Base-by-base conservation (phyloP, 352 stramenopile genomes). In the Globisporangium perplexum region DNA sequence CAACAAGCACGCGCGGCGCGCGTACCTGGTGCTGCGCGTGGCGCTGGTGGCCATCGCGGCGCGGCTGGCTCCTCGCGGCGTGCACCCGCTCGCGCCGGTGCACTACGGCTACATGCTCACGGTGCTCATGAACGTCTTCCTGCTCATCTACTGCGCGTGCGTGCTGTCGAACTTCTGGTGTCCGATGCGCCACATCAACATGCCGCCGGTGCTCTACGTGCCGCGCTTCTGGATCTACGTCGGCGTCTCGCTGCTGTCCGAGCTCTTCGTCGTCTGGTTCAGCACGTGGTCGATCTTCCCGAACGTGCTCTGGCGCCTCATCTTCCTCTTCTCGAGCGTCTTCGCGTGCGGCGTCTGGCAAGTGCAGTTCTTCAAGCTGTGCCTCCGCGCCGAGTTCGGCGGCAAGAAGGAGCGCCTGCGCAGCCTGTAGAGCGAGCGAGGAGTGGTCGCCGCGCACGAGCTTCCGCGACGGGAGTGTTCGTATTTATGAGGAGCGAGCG, bases 91-190 rank as follows among this genome's bases (percentile, higher is more conserved):
- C 35, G 69, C 82, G 44, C 82, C 82, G 1, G 77, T 89, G 38
- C 65, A 87, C 58, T 88, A 89, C 33, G 82, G 78, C 44, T 92
- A 88, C 59, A 66, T 69, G 44, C 66, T 92, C 42, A 88, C 74
- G 57, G 81, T 90, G 52, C 57, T 89, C 50, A 86, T 88, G 74
- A 86, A 92, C 63, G 69, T 90, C 5, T 82, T 90, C 50, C 58
- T 92, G 59, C 73, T 88, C 46, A 74, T 92, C 45, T 92, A 85
- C 53, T 70, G 71, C 17, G 79, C 77, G 45, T 90, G 79, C 47
- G 74, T 87, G 41, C 65, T 90, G 33, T 93, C 83, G 30, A 90
- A 89, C 66, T 93, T 90, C 53, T 93, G 79, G 79, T 71, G 72
- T 24, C 73, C 72, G 10, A 47, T 64, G 36, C 57, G 65, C 30